Evolutionary conservation across 2,329 filamentous ascomycete genomes (phyloP), one percentile per base, ranked within the genome.

Genomic region (Ramularia endophylla): DNA sequence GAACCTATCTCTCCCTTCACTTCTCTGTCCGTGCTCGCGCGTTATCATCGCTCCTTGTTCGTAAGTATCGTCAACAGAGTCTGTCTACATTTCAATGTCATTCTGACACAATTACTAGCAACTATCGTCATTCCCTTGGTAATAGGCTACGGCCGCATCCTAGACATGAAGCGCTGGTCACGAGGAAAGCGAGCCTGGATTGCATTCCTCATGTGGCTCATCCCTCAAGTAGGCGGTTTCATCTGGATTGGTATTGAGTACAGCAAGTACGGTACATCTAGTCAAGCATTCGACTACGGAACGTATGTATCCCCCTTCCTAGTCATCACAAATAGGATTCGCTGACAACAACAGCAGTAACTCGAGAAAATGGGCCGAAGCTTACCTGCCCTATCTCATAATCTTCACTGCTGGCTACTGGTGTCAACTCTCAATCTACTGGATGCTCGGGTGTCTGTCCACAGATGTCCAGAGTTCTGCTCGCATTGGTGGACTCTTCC

Each of bases 371-470:
- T 48, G 47, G 49, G 43, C 49, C 11, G 36, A 46, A 30, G 51
- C 49, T 3, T 55, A 54, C 39, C 15, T 52, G 3, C 53, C 53
- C 1, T 55, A 54, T 31, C 41, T 55, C 31, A 44, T 55, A 27
- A 52, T 55, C 13, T 52, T 52, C 32, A 38, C 47, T 19, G 53
- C 53, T 1, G 49, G 51, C 22, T 53, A 53, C 36, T 46, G 49
- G 43, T 51, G 48, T 3, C 53, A 55, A 34, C 39, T 52, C 6
- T 52, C 47, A 1, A 46, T 66, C 4, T 66, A 66, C 50, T 66
- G 63, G 63, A 61, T 65, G 15, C 50, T 65, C 11, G 62, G 60
- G 20, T 62, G 57, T 3, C 62, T 65, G 16, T 60, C 62, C 2
- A 60, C 57, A 0, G 61, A 66, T 16, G 54, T 64, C 1, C 57